phyloP scores from a whole-genome alignment of 441 rosid species.

The Geranium incanum region DNA sequence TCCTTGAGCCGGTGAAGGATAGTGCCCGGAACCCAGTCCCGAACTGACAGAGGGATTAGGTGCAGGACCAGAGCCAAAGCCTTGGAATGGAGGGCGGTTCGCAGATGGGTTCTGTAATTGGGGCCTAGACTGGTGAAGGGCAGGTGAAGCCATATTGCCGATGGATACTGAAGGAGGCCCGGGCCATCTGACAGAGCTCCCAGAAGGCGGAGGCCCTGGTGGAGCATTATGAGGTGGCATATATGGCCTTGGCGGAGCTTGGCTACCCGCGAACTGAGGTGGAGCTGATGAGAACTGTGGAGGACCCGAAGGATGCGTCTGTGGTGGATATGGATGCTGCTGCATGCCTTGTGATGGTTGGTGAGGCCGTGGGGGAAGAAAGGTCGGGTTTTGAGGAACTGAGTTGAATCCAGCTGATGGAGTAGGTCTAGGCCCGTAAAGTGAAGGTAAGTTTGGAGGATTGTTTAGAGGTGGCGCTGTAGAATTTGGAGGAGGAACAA shows the following conservation, averaged over 20 bases:
- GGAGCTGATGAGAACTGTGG: conserved; percentile 37
- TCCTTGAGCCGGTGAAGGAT: conserved; percentile 19
- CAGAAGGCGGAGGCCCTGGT: conserved; percentile 27
- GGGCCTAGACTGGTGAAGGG: conserved; percentile 23
- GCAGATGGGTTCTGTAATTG: conserved; percentile 16
- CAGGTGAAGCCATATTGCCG: conserved; percentile 28
- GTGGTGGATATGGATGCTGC: conserved; percentile 29
- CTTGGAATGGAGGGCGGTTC: conserved; percentile 23
- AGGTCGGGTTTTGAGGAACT: conserved; percentile 30
- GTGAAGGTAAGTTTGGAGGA: conserved; percentile 32
- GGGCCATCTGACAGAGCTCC: conserved; percentile 36
- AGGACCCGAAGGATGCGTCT: conserved; percentile 29
- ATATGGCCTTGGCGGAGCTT: conserved; percentile 33
- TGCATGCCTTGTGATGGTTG: conserved; percentile 30
- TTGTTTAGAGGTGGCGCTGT: conserved; percentile 33
- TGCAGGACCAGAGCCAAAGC: conserved; percentile 25
- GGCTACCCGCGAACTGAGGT: conserved; percentile 34
- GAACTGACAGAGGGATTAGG: conserved; percentile 22
- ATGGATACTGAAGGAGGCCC: conserved; percentile 20
- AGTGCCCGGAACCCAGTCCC: conserved; percentile 19
- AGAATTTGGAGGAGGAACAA: conserved; percentile 26
- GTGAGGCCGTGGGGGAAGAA: conserved; percentile 29
- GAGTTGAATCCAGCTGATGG: conserved; percentile 33
- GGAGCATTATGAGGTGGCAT: conserved; percentile 32
- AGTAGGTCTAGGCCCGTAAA: conserved; percentile 42